A percentile compares a stretch with the other conserved stretches of the same genome.
Evolutionary conservation across 257 asterid genomes (phyloP).

Genomic region (Solanum chmielewskii): DNA sequence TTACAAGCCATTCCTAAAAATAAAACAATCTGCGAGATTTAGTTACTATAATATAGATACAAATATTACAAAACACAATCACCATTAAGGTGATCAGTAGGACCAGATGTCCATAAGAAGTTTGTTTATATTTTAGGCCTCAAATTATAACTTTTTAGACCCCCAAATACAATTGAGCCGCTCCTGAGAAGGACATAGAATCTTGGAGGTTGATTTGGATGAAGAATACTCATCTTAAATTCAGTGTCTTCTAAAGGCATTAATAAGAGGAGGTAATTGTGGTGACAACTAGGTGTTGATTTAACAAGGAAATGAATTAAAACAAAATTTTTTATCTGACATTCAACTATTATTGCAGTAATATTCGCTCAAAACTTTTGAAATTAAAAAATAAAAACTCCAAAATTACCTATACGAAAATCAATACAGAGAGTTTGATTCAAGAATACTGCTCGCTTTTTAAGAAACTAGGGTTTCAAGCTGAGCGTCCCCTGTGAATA

Average conservation of each 20-base stretch:
- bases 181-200: no score
- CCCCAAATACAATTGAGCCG: no score
- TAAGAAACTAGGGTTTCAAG: no score
- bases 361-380: background rate
- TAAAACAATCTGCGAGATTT: background rate
- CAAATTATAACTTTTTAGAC: no score
- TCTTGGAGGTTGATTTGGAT: no score
- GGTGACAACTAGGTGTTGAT: no score
- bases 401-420: constrained; percentile 27
- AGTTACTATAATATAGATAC: background rate
- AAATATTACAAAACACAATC: background rate
- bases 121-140: no score
- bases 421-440: background rate
- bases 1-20: background rate
- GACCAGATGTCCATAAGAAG: no score
- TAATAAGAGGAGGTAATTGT: no score
- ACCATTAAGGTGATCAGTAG: background rate
- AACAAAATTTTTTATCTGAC: no score
- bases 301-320: background rate
- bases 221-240: background rate
- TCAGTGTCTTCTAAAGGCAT: background rate
- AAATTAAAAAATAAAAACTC: background rate
- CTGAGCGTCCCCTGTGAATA: no score
- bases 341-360: background rate
- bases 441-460: no score